These are phyloP conservation scores for Lepidium africanum DNA, from an alignment of 345 rosid species.

Conservation along the genomic window DNA sequence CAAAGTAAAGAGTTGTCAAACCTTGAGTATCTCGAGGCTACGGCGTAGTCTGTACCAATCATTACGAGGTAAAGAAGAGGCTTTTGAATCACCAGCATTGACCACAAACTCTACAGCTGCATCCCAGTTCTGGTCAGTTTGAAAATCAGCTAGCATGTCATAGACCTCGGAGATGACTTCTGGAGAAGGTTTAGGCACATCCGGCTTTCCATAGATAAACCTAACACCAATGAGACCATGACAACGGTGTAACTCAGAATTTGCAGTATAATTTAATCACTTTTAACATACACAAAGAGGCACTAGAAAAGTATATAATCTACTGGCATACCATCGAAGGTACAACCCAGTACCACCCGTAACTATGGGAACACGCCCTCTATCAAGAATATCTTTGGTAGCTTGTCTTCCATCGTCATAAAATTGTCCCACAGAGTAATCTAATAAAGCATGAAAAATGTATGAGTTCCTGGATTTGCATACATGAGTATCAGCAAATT, in stretches of 20 bases:
- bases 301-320: conserved; percentile 10
- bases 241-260: neutral
- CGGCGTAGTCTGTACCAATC: conserved; percentile 87
- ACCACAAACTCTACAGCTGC: conserved; percentile 74
- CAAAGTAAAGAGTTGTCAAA: neutral
- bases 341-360: conserved; percentile 93
- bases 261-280: neutral
- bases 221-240: conserved; percentile 27
- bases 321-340: conserved; percentile 66
- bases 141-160: conserved; percentile 55
- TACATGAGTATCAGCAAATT: neutral
- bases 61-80: conserved; percentile 56
- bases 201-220: conserved; percentile 88
- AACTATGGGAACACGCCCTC: conserved; percentile 70
- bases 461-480: neutral
- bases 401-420: conserved; percentile 70
- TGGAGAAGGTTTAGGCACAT: conserved; percentile 74
- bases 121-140: conserved; percentile 59
- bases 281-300: neutral
- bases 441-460: conserved; percentile 29
- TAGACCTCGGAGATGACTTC: conserved; percentile 56
- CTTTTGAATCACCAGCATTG: conserved; percentile 68
- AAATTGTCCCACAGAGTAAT: conserved; percentile 79
- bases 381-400: conserved; percentile 50
- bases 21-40: conserved; percentile 95